These are phyloP conservation scores for Yamadazyma insecticola DNA, from an alignment of 805 yeast genomes.

Conservation along the genomic window DNA sequence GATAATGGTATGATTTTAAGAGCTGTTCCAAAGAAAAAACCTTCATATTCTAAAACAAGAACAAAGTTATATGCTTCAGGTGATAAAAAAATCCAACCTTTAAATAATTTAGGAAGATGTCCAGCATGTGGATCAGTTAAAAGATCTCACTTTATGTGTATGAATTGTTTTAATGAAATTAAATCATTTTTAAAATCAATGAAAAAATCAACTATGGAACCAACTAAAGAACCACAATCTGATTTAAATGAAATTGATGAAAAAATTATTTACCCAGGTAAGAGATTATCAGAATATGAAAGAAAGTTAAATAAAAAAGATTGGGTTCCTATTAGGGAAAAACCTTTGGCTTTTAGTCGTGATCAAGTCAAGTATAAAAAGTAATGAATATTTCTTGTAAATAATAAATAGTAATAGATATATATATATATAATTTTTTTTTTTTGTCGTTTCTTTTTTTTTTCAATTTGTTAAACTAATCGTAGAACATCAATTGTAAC, in stretches of 20 bases:
- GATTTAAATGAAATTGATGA: slow-evolving; percentile 59
- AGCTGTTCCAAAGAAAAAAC: slow-evolving; percentile 95
- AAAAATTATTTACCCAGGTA: slow-evolving; percentile 70
- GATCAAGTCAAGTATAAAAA: slow-evolving; percentile 19
- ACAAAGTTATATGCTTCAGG: slow-evolving; percentile 80
- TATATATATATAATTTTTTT: not conserved
- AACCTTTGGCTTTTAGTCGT: slow-evolving; percentile 32
- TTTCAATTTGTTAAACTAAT: not conserved
- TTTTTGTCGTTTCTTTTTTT: not conserved
- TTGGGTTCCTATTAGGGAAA: slow-evolving; percentile 40
- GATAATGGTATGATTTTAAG: slow-evolving; percentile 66
- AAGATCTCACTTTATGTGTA: slow-evolving; percentile 85
- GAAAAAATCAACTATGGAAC: slow-evolving; percentile 14
- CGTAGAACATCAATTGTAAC: too few species aligned
- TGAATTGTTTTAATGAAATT: slow-evolving; percentile 86
- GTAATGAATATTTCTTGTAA: slow-evolving; percentile 4
- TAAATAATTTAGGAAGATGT: slow-evolving; percentile 78
- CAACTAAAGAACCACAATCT: slow-evolving; percentile 13
- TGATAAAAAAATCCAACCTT: slow-evolving; percentile 70
- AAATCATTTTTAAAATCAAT: slow-evolving; percentile 64
- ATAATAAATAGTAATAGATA: not conserved
- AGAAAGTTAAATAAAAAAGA: slow-evolving; percentile 34
- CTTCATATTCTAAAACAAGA: slow-evolving; percentile 81
- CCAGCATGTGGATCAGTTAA: slow-evolving; percentile 94
- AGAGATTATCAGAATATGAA: slow-evolving; percentile 37